Base-by-base conservation (phyloP, 192 early-diverging fungal genomes). In the Backusella sp. region DNA sequence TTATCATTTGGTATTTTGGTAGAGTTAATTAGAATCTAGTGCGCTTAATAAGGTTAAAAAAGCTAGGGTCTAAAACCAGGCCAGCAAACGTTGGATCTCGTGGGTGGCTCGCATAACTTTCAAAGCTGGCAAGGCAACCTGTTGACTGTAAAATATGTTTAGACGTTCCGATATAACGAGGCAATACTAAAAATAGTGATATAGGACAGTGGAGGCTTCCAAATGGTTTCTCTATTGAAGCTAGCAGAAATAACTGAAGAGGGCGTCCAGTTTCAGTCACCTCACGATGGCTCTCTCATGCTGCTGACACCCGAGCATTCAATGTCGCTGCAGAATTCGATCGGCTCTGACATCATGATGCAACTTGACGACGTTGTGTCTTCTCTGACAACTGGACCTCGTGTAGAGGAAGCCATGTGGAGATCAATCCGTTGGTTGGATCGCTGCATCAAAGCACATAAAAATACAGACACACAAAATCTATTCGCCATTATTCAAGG, bases 341-440 rank as follows among this genome's bases (percentile, higher is more conserved):
- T 95, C 76, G 95, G 93, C 35, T 91, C 93, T 9, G 95, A 94
- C 75, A 94, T 96, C 14, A 94, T 96, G 88, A 96, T 96, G 95
- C 95, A 96, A 77, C 82, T 96, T 75, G 95, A 96, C 74, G 95
- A 96, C 78, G 95, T 96, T 1, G 91, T 96, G 1, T 94, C 93
- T 2, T 94, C 93, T 46, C 76, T 96, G 52, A 91, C 90, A 1
- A 92, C 91, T 19, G 93, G 95, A 3, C 88, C 91, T 17, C 87
- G 95, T 67, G 92, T 96, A 3, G 95, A 95, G 76, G 95, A 96
- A 80, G 95, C 95, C 66, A 96, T 96, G 95, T 88, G 88, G 87
- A 86, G 95, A 80, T 94, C 93, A 26, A 90, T 96, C 66, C 89
- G 95, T 44, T 96, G 95, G 94, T 84, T 96, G 35, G 95, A 96